Evolutionary conservation across 139 green algal species (phyloP).

Genomic region (Auxenochlorella pyrenoidosa): DNA sequence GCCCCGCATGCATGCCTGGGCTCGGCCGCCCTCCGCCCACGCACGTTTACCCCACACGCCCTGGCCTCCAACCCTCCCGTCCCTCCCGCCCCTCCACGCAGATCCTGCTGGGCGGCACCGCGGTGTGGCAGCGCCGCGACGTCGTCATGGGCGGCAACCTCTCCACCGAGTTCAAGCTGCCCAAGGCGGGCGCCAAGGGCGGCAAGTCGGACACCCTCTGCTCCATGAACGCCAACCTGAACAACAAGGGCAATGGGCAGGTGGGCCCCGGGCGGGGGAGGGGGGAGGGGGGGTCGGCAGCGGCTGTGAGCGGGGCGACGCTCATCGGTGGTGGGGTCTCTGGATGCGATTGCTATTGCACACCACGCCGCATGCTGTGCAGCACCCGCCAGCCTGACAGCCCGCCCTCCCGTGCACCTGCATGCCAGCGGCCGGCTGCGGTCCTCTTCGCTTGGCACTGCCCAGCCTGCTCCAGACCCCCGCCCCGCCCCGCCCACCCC

Average conservation of each 20-base stretch:
- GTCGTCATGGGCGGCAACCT: constrained; percentile 72
- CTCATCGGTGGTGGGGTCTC: too few species aligned
- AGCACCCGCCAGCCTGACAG: neutral
- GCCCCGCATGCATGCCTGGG: too few species aligned
- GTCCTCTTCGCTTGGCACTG: neutral
- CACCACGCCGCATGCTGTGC: too few species aligned
- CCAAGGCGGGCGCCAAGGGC: constrained; percentile 30
- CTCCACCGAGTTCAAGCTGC: constrained; percentile 55
- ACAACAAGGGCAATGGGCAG: constrained; percentile 51
- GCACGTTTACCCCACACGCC: too few species aligned
- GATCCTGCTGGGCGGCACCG: constrained; percentile 59
- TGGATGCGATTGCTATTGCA: too few species aligned
- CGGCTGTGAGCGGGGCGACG: too few species aligned
- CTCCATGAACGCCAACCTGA: constrained; percentile 40
- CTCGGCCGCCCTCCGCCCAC: too few species aligned
- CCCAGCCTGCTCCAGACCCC: neutral
- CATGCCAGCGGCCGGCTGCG: neutral
- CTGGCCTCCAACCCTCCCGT: too few species aligned
- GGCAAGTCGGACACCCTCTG: constrained; percentile 45
- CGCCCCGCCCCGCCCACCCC: neutral
- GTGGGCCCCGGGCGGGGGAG: neutral
- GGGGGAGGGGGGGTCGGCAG: too few species aligned
- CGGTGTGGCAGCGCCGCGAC: constrained; percentile 75
- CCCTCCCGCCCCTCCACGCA: neutral
- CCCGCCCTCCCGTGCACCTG: neutral